Base-by-base conservation (phyloP, 306 rosid species). In the Dicorynia guianensis region DNA sequence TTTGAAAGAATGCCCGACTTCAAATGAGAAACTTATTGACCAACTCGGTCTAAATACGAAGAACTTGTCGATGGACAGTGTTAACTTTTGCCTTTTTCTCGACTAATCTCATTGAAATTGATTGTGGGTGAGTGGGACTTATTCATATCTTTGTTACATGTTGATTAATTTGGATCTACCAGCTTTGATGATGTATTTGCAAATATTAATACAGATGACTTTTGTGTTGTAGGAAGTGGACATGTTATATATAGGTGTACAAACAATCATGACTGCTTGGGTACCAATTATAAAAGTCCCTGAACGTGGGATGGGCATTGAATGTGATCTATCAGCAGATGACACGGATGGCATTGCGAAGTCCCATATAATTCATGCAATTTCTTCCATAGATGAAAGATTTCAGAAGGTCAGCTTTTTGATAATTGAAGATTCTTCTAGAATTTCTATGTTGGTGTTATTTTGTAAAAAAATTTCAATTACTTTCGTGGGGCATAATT, bases 271-370 rank as follows among this genome's bases (percentile, higher is more conserved):
- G 48, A 13, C 44, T 65, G 89, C 89, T 50, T 75, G 52, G 74
- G 84, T 85, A 46, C 89, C 89, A 49, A 76, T 85, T 79, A 7
- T 85, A 55, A 85, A 85, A 79, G 80, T 85, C 57, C 81, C 76
- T 75, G 89, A 85, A 75, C 14, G 71, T 58, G 89, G 89, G 66
- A 85, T 86, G 6, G 89, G 89, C 30, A 71, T 85, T 25, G 89
- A 85, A 75, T 85, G 89, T 56, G 89, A 85, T 85, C 55, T 85
- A 67, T 85, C 89, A 40, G 86, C 81, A 4, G 77, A 75, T 15
- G 81, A 85, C 68, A 53, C 72, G 80, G 89, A 85, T 34, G 89
- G 89, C 74, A 81, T 85, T 76, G 57, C 5, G 18, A 85, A 85
- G 63, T 85, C 89, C 52, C 67, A 60, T 25, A 75, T 81, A 67